These are phyloP conservation scores for Penicillium subrubescens DNA, from an alignment of 495 filamentous ascomycete species.

Conservation along the genomic window DNA sequence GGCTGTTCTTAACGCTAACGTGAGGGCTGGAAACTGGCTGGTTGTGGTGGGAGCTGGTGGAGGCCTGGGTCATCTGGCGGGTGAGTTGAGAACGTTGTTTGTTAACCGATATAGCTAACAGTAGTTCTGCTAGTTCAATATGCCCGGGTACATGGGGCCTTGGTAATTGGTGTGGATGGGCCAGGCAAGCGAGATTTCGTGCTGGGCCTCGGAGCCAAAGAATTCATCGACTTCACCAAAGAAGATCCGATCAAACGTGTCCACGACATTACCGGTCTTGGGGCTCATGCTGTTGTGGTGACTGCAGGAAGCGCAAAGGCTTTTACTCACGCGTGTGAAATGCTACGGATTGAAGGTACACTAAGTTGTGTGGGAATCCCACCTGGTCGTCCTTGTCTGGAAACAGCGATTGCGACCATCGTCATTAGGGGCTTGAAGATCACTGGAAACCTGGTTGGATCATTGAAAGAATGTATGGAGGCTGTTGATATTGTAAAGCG, in stretches of 20 bases:
- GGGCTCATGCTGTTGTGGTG: constrained; percentile 47
- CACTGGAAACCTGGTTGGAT: constrained; percentile 50
- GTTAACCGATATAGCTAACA: neutral
- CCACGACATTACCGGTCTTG: constrained; percentile 44
- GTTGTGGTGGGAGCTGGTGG: constrained; percentile 54
- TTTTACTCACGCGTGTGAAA: constrained; percentile 50
- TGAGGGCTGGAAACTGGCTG: constrained; percentile 46
- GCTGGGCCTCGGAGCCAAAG: constrained; percentile 40
- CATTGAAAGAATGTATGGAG: constrained; percentile 54
- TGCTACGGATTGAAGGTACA: constrained; percentile 52
- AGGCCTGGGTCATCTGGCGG: constrained; percentile 50
- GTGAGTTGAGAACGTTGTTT: constrained; percentile 22
- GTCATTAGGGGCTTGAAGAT: constrained; percentile 52
- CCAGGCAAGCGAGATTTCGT: constrained; percentile 46
- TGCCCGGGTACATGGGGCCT: constrained; percentile 44
- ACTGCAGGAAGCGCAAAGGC: constrained; percentile 48
- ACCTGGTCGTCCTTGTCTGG: constrained; percentile 42
- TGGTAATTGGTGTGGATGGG: constrained; percentile 51
- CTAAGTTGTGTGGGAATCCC: constrained; percentile 54
- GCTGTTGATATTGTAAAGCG: constrained; percentile 50
- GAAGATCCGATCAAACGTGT: constrained; percentile 41
- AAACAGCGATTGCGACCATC: constrained; percentile 49
- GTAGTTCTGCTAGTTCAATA: constrained; percentile 45
- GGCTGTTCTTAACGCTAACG: constrained; percentile 45
- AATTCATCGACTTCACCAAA: constrained; percentile 48